Conservation (phyloP, 228 moss, liverwort and hornwort species). For the Sphagnum fallax region DNA sequence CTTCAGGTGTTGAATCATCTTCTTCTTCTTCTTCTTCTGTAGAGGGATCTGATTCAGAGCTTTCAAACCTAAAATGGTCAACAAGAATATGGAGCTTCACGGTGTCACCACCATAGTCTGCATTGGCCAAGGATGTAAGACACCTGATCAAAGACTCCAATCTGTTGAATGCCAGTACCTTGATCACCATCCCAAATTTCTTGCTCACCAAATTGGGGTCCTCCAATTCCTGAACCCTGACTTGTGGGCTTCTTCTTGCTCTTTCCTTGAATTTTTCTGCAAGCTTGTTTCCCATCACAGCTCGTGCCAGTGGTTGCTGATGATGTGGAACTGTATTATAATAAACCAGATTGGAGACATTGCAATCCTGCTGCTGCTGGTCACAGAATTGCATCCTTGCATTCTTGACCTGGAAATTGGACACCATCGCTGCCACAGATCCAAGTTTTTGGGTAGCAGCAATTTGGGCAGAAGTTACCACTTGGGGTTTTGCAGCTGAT, state of each 20-base stretch:
- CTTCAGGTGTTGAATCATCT: not conserved
- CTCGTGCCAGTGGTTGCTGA: constrained; percentile 19
- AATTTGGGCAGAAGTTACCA: too few relatives aligned
- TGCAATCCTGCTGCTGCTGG: constrained; percentile 11
- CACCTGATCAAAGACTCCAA: constrained; percentile 60
- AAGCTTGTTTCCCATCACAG: constrained; percentile 24
- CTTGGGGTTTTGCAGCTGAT: too few relatives aligned
- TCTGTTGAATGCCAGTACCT: constrained; percentile 74
- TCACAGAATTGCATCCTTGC: not conserved
- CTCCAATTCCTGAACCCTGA: constrained; percentile 45
- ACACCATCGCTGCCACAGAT: too few relatives aligned
- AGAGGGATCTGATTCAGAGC: constrained; percentile 1
- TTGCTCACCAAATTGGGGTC: constrained; percentile 73
- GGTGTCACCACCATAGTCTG: constrained; percentile 77
- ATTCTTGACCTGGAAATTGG: too few relatives aligned
- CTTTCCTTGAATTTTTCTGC: constrained; percentile 11
- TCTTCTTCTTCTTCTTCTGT: not conserved
- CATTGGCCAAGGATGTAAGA: constrained; percentile 57
- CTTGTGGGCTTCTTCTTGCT: constrained; percentile 10
- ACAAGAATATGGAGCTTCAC: constrained; percentile 81
- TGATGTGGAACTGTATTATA: constrained; percentile 36
- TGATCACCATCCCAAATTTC: constrained; percentile 76
- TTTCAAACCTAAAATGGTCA: constrained; percentile 62
- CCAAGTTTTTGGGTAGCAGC: too few relatives aligned
- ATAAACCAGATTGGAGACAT: constrained; percentile 28